Evolutionary conservation across 345 rosid genomes (phyloP).

Genomic region (Citrus hindsii): DNA sequence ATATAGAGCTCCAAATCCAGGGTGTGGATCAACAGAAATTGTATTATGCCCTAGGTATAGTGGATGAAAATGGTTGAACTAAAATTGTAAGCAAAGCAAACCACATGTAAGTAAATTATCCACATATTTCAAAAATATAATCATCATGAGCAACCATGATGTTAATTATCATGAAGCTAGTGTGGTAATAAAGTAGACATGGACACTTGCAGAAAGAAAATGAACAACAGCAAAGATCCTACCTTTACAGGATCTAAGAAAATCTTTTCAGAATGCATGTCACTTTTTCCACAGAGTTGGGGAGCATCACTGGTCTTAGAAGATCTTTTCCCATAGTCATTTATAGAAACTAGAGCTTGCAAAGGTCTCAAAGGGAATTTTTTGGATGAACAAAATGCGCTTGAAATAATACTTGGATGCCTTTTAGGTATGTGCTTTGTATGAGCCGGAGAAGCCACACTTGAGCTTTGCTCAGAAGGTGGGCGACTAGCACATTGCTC

Average conservation of each 20-base stretch:
- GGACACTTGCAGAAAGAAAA: background rate
- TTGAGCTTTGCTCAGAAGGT: slow-evolving; percentile 60
- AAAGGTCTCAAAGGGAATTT: slow-evolving; percentile 55
- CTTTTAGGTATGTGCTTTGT: slow-evolving; percentile 53
- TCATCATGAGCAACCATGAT: background rate
- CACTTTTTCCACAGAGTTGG: slow-evolving; percentile 30
- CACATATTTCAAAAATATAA: no score
- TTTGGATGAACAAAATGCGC: slow-evolving; percentile 82
- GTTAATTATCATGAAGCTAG: background rate
- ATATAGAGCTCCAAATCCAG: background rate
- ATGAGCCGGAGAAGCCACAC: slow-evolving; percentile 70
- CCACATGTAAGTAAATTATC: no score
- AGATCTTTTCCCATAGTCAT: slow-evolving; percentile 40
- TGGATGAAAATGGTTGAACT: background rate
- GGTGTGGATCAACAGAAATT: background rate
- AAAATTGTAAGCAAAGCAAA: no score
- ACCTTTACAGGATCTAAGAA: slow-evolving; percentile 46
- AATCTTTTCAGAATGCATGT: slow-evolving; percentile 35
- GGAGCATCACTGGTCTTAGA: slow-evolving; percentile 36
- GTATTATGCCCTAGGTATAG: background rate
- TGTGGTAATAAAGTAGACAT: background rate
- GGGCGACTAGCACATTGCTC: slow-evolving; percentile 54
- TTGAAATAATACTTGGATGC: slow-evolving; percentile 80
- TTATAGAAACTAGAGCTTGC: slow-evolving; percentile 46
- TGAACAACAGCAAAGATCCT: slow-evolving; percentile 7